These are phyloP conservation scores for Ascochyta viciae-villosae DNA, from an alignment of 2,329 filamentous ascomycete genomes.

Conservation along the genomic window DNA sequence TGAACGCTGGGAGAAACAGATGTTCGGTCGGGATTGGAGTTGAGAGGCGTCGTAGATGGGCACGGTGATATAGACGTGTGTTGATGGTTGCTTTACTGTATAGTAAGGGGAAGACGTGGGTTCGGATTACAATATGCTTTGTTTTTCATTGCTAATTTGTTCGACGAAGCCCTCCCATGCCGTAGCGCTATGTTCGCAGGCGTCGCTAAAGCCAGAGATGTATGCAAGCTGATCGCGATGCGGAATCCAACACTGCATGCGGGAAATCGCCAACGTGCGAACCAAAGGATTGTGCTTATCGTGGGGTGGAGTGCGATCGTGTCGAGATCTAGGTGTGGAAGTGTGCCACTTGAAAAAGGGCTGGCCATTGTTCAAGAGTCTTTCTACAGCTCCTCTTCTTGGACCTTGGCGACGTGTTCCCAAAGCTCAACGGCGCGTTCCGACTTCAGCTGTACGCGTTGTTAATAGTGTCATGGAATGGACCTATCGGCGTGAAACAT, in stretches of 20 bases:
- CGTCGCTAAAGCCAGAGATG: not conserved
- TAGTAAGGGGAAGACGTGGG: no score
- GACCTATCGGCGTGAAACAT: constrained; percentile 26
- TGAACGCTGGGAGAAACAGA: not conserved
- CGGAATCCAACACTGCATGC: constrained; percentile 1
- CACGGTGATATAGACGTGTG: not conserved
- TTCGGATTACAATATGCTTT: constrained; percentile 1
- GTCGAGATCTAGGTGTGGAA: not conserved
- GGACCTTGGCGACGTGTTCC: constrained; percentile 32
- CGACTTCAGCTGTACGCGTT: constrained; percentile 23
- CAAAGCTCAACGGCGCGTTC: constrained; percentile 35
- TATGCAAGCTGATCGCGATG: constrained; percentile 5
- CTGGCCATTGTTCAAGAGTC: not conserved
- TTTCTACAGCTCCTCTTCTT: constrained; percentile 34
- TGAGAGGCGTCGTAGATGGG: no score
- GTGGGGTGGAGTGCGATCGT: not conserved
- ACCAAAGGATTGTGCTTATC: not conserved
- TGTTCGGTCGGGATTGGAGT: no score
- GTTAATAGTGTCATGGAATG: constrained; percentile 10
- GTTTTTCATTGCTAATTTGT: not conserved
- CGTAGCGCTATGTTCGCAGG: constrained; percentile 1
- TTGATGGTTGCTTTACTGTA: not conserved
- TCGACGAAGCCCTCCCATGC: not conserved
- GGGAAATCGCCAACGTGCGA: not conserved
- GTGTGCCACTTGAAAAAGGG: not conserved